Percentiles rank a stretch among this genome's conserved stretches.
phyloP scores from a whole-genome alignment of 805 yeast species.

The Pichia paraexigua region DNA sequence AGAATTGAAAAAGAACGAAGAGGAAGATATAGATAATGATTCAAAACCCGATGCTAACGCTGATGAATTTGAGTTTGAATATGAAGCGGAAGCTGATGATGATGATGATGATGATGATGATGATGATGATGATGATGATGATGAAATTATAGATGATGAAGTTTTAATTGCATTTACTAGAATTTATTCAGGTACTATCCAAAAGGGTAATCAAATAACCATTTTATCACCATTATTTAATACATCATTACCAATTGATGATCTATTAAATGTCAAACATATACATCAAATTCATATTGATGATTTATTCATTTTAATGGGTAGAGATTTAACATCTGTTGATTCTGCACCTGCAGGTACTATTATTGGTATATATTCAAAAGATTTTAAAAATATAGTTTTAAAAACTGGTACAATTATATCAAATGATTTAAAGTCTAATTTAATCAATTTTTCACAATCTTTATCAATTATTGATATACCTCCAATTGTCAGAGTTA shows the following conservation, averaged over 20 bases:
- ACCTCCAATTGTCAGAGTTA: slow-evolving; percentile 92
- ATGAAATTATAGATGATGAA: slow-evolving; percentile 34
- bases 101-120: slow-evolving; percentile 41
- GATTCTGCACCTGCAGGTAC: slow-evolving; percentile 88
- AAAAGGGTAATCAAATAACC: slow-evolving; percentile 64
- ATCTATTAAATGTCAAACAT: slow-evolving; percentile 1
- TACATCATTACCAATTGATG: slow-evolving; percentile 31
- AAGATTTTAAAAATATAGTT: slow-evolving; percentile 57
- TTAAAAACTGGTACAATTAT: slow-evolving; percentile 82
- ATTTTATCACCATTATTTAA: slow-evolving; percentile 78
- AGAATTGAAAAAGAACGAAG: slow-evolving; percentile 19
- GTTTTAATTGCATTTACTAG: slow-evolving; percentile 78
- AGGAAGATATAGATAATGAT: slow-evolving; percentile 9
- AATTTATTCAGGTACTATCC: slow-evolving; percentile 76
- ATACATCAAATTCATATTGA: slow-evolving; percentile 48
- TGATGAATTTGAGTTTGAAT: slow-evolving; percentile 20
- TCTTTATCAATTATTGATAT: slow-evolving; percentile 69
- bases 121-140: slow-evolving; percentile 36
- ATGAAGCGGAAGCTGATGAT: slow-evolving; percentile 40
- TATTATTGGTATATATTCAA: slow-evolving; percentile 87
- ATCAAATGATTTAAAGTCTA: slow-evolving; percentile 12
- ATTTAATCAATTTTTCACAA: slow-evolving; percentile 55
- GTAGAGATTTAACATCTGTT: slow-evolving; percentile 74
- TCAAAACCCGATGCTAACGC: slow-evolving; percentile 15
- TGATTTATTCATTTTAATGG: slow-evolving; percentile 80